phyloP scores from a whole-genome alignment of 1,284 basidiomycete genomes.

The Fomitopsis pinicola region DNA sequence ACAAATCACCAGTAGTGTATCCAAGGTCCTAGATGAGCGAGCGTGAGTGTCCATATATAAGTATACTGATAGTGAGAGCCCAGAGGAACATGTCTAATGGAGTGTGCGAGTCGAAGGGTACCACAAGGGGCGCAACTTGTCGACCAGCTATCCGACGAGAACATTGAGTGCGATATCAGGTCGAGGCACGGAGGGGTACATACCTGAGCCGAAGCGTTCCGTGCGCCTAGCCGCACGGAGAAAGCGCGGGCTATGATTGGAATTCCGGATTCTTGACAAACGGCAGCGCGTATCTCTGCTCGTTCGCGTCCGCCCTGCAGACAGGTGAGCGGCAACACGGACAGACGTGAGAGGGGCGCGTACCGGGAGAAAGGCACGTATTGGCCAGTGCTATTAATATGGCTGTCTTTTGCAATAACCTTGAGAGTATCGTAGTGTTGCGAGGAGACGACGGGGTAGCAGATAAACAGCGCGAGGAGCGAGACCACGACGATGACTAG shows the following conservation, averaged over 20 bases:
- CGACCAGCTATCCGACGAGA: too few relatives aligned
- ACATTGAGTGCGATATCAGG: too few relatives aligned
- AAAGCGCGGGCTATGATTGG: background rate
- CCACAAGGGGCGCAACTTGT: too few relatives aligned
- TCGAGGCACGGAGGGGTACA: too few relatives aligned
- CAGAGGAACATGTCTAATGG: too few relatives aligned
- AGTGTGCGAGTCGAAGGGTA: too few relatives aligned
- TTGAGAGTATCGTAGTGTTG: constrained; percentile 43
- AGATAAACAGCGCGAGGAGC: constrained; percentile 63
- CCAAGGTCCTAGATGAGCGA: too few relatives aligned
- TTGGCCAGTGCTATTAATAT: constrained; percentile 65
- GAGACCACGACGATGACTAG: constrained; percentile 37
- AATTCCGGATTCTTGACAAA: background rate
- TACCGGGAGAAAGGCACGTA: constrained; percentile 11
- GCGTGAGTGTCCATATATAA: too few relatives aligned
- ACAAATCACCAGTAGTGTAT: too few relatives aligned
- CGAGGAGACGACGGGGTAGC: constrained; percentile 72
- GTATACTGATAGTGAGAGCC: too few relatives aligned
- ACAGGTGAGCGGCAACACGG: background rate
- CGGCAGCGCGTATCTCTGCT: background rate
- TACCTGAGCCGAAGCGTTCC: too few relatives aligned
- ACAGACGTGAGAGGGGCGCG: background rate
- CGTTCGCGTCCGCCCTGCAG: background rate
- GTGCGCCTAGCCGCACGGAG: too few relatives aligned
- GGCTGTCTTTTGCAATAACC: constrained; percentile 58